These are phyloP conservation scores for Lactarius trivialis DNA, from an alignment of 768 basidiomycete genomes.

Conservation along the genomic window DNA sequence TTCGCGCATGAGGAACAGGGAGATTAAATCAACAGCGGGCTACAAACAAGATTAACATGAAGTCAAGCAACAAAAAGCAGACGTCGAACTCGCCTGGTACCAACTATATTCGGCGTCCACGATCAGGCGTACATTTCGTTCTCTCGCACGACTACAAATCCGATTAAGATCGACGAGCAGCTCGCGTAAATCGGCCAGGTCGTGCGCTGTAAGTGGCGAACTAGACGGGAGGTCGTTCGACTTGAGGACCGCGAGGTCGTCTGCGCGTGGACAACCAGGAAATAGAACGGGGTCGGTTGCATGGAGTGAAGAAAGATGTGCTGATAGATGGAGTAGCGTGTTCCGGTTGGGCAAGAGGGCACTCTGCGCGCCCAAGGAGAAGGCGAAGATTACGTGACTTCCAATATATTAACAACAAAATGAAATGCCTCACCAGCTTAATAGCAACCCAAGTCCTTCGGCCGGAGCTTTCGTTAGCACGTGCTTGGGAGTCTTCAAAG, in stretches of 20 bases:
- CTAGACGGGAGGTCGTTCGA: constrained; percentile 14
- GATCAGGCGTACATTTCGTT: constrained; percentile 59
- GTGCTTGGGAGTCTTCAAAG: constrained; percentile 52
- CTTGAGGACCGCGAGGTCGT: constrained; percentile 52
- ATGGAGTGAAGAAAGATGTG: constrained; percentile 39
- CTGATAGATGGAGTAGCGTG: constrained; percentile 56
- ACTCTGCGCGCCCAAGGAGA: constrained; percentile 36
- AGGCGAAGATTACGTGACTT: not conserved
- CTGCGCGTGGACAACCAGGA: constrained; percentile 57
- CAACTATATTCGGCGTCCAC: constrained; percentile 79
- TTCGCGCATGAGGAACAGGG: constrained; percentile 63
- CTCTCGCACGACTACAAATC: constrained; percentile 59
- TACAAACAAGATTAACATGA: constrained; percentile 26
- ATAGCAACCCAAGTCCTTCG: constrained; percentile 79
- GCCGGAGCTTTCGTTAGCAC: constrained; percentile 26
- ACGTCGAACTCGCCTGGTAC: constrained; percentile 34
- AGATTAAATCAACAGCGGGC: constrained; percentile 80
- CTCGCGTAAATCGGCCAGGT: constrained; percentile 53
- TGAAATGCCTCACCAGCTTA: constrained; percentile 53
- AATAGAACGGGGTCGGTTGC: constrained; percentile 39
- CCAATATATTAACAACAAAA: not conserved
- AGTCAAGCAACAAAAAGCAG: not conserved
- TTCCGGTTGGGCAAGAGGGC: constrained; percentile 61
- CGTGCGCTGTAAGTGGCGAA: constrained; percentile 41
- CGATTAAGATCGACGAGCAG: constrained; percentile 54